Percentiles rank a stretch among this genome's conserved stretches.
phyloP scores from a whole-genome alignment of 176 grass and related monocot species.

The Lolium perenne region DNA sequence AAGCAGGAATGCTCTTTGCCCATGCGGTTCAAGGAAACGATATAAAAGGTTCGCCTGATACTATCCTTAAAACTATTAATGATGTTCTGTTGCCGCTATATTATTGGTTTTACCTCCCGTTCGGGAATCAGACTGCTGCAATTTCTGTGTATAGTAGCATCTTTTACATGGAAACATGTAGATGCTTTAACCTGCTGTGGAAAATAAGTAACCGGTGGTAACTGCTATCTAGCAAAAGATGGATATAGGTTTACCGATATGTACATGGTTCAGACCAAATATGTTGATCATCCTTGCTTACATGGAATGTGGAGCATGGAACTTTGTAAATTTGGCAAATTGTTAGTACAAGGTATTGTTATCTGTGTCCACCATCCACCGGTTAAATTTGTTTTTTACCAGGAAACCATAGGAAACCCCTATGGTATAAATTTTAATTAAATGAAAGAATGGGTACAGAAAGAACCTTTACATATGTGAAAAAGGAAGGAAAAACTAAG shows the following conservation, averaged over 20 bases:
- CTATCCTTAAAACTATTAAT: not conserved
- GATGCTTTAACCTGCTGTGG: not conserved
- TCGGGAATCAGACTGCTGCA: not conserved
- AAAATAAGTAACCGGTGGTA: not conserved
- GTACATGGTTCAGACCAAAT: not conserved
- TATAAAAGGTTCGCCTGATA: conserved; percentile 74
- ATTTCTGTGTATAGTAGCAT: not conserved
- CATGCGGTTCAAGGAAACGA: conserved; percentile 83
- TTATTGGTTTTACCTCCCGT: too few relatives aligned
- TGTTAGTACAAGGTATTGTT: too few relatives aligned
- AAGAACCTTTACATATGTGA: too few relatives aligned
- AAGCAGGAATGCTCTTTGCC: conserved; percentile 86
- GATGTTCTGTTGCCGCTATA: too few relatives aligned
- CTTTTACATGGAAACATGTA: conserved; percentile 1
- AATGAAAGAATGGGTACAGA: too few relatives aligned
- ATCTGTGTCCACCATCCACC: not conserved
- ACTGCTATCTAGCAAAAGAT: not conserved
- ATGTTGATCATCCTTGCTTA: not conserved
- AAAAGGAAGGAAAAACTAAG: too few relatives aligned
- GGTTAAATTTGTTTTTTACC: not conserved
- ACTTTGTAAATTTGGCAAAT: too few relatives aligned
- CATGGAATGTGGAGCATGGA: too few relatives aligned
- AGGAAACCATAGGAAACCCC: too few relatives aligned
- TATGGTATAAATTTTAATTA: too few relatives aligned
- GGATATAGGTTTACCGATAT: not conserved